These are phyloP conservation scores for Cardiospermum halicacabum DNA, from an alignment of 345 rosid species.

Conservation along the genomic window DNA sequence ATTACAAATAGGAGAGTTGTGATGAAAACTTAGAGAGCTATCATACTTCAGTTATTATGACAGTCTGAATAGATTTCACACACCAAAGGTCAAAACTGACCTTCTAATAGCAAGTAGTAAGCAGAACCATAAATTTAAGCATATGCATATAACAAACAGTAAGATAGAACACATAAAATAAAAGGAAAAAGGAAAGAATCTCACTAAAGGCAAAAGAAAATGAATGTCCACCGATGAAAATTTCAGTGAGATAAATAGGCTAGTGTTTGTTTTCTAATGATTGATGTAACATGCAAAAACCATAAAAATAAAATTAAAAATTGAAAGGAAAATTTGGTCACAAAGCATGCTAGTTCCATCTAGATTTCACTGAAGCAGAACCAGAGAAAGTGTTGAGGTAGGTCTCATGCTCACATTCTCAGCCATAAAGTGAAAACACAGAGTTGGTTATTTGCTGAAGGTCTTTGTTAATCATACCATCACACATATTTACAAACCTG, in stretches of 20 bases:
- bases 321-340: no score
- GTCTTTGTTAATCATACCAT: not conserved
- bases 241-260: not conserved
- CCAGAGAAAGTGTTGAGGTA: not conserved
- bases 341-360: not conserved
- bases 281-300: not conserved
- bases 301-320: not conserved
- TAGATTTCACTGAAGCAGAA: not conserved
- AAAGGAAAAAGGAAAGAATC: not conserved
- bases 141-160: not conserved
- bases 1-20: not conserved
- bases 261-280: not conserved
- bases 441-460: not conserved
- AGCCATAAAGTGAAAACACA: slow-evolving; percentile 4
- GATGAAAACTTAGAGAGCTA: not conserved
- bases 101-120: not conserved
- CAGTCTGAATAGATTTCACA: not conserved
- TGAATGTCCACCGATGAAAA: not conserved
- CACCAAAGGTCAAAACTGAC: not conserved
- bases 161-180: not conserved
- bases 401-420: not conserved
- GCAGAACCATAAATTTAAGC: not conserved
- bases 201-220: no score
- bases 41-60: not conserved
- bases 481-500: not conserved